Conservation (phyloP, 2,329 filamentous ascomycete species). For the Neofusicoccum umdonicola region DNA sequence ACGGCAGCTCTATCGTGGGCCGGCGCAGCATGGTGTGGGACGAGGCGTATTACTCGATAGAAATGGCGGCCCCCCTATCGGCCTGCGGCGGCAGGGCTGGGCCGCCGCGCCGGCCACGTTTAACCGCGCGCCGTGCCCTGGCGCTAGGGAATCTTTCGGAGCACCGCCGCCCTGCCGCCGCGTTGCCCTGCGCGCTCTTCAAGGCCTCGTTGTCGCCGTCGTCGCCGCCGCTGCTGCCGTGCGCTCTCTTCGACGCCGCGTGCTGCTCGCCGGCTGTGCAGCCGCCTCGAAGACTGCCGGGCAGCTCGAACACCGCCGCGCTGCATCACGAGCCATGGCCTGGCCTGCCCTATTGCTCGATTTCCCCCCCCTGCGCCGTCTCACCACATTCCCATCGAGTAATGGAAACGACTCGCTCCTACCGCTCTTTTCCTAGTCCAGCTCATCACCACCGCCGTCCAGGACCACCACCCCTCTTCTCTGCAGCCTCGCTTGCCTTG, state of each 20-base stretch:
- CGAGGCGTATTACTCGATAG: constrained; percentile 16
- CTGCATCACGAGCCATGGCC: neutral
- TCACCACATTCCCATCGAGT: constrained; percentile 15
- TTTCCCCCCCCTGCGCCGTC: neutral
- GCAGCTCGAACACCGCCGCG: neutral
- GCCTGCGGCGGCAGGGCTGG: neutral
- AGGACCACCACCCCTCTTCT: neutral
- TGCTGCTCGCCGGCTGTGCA: neutral
- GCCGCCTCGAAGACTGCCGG: neutral
- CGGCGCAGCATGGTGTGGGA: constrained; percentile 1
- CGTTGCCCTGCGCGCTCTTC: neutral
- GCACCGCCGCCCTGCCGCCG: neutral
- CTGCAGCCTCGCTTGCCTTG: neutral
- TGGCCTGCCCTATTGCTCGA: neutral
- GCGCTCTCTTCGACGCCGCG: neutral
- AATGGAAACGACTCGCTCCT: constrained; percentile 9
- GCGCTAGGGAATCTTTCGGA: constrained; percentile 10
- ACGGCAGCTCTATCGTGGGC: neutral
- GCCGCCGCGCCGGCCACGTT: neutral
- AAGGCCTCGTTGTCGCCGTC: neutral
- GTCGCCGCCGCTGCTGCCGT: too few species aligned
- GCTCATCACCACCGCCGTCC: neutral
- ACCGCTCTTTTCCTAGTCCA: neutral
- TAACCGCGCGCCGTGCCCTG: neutral
- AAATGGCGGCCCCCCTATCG: constrained; percentile 15